Evolutionary conservation across 345 rosid species (phyloP).

Genomic region (Moricandia arvensis): DNA sequence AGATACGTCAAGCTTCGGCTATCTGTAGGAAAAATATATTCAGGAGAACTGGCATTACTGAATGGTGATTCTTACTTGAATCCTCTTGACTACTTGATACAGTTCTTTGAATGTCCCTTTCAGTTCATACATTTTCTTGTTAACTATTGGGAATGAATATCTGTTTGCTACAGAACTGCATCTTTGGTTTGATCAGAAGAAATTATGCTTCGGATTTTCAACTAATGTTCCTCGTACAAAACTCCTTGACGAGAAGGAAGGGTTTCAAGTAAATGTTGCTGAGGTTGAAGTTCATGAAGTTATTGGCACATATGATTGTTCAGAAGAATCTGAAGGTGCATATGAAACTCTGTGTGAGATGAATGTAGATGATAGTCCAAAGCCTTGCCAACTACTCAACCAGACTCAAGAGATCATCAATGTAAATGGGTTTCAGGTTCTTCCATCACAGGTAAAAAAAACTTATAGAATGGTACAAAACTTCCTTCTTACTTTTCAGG

Average conservation of each 20-base stretch:
- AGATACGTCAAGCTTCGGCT: constrained; percentile 65
- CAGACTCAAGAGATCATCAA: neutral
- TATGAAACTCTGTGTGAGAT: too few relatives aligned
- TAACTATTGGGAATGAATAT: neutral
- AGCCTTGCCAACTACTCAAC: neutral
- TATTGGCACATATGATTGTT: neutral
- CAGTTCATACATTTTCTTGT: too few relatives aligned
- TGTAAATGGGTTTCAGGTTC: constrained; percentile 3
- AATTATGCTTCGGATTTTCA: neutral
- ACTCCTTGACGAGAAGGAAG: neutral
- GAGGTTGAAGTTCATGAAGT: constrained; percentile 43
- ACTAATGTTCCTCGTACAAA: neutral
- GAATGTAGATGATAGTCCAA: neutral
- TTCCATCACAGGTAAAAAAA: neutral
- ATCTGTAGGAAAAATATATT: constrained; percentile 7
- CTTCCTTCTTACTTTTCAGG: neutral
- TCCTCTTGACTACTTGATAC: neutral
- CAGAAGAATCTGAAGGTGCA: neutral
- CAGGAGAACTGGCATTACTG: neutral
- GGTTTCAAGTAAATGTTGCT: constrained; percentile 56
- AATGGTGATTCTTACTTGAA: neutral
- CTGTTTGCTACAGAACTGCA: neutral
- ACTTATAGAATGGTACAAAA: neutral
- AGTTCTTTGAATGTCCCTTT: neutral
- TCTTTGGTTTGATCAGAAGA: neutral